Conservation (phyloP, 305 asterid genomes). For the Plantago coronopus region DNA sequence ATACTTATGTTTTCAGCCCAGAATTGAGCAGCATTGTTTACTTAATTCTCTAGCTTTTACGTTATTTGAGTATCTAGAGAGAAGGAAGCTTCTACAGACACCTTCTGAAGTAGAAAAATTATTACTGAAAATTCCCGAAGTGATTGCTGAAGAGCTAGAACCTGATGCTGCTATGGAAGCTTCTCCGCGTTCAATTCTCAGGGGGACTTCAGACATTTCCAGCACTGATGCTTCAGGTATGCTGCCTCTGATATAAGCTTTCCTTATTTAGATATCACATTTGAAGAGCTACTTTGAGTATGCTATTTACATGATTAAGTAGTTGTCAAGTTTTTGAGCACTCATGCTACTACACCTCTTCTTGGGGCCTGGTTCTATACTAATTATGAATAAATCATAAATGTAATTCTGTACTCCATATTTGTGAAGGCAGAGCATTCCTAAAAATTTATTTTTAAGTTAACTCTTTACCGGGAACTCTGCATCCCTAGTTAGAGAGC, state of each 20-base stretch:
- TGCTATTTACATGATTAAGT: not conserved
- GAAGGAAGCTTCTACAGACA: constrained; percentile 63
- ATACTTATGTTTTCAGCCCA: constrained; percentile 14
- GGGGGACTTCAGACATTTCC: constrained; percentile 47
- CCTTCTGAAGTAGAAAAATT: constrained; percentile 67
- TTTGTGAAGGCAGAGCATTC: too few species aligned
- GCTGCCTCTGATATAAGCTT: constrained; percentile 22
- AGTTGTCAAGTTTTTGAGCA: too few species aligned
- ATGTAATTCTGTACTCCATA: too few species aligned
- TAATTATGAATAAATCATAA: too few species aligned
- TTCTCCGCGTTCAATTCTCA: constrained; percentile 45
- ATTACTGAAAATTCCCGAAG: constrained; percentile 53
- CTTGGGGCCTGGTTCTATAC: too few species aligned
- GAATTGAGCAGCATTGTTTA: constrained; percentile 29
- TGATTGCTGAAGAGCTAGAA: constrained; percentile 68
- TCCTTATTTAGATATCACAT: not conserved
- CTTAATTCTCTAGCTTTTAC: constrained; percentile 58
- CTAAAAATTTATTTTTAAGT: too few species aligned
- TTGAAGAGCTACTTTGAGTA: constrained; percentile 3
- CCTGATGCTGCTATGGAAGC: constrained; percentile 35
- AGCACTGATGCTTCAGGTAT: constrained; percentile 56
- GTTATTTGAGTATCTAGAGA: constrained; percentile 52
- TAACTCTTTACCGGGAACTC: too few species aligned
- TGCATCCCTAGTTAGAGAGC: too few species aligned
- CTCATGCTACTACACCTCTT: too few species aligned